These are phyloP conservation scores for Arthrinium puccinioides DNA, from an alignment of 2,329 filamentous ascomycete species.

Conservation along the genomic window DNA sequence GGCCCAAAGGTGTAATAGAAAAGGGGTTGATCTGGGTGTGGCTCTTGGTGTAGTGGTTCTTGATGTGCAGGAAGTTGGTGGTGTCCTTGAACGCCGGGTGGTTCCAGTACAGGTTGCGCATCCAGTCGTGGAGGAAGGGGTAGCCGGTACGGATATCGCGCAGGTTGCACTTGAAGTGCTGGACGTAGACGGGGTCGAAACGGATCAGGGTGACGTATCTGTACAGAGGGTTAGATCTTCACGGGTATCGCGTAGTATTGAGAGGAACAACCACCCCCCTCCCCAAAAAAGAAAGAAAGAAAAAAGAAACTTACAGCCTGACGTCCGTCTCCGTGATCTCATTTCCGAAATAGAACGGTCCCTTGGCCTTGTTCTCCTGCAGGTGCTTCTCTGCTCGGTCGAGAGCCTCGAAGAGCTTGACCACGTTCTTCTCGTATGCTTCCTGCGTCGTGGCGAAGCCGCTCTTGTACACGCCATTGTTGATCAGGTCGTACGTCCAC, in stretches of 20 bases:
- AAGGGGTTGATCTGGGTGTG: conserved; percentile 60
- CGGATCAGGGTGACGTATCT: conserved; percentile 24
- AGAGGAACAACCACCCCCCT: too few relatives aligned
- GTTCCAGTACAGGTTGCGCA: conserved; percentile 81
- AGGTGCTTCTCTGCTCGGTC: conserved; percentile 72
- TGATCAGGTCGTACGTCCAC: conserved; percentile 73
- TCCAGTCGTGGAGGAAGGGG: conserved; percentile 72
- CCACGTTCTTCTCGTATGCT: conserved; percentile 72
- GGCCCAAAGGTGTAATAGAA: conserved; percentile 77
- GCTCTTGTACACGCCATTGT: conserved; percentile 66
- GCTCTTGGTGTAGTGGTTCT: conserved; percentile 61
- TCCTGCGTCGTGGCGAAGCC: conserved; percentile 81
- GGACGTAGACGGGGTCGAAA: conserved; percentile 63
- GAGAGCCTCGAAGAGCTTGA: conserved; percentile 65
- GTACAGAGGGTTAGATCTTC: background rate
- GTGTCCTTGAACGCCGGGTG: conserved; percentile 70
- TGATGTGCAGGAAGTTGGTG: conserved; percentile 93
- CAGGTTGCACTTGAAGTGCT: conserved; percentile 85
- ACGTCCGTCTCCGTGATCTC: conserved; percentile 77
- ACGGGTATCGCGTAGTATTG: background rate
- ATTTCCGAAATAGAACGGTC: conserved; percentile 70
- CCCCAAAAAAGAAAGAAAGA: background rate
- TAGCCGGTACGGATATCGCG: conserved; percentile 80
- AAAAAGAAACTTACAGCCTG: conserved; percentile 43
- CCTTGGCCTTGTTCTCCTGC: conserved; percentile 21